Base-by-base conservation (phyloP, 2,329 filamentous ascomycete species). In the Elsinoe batatas region DNA sequence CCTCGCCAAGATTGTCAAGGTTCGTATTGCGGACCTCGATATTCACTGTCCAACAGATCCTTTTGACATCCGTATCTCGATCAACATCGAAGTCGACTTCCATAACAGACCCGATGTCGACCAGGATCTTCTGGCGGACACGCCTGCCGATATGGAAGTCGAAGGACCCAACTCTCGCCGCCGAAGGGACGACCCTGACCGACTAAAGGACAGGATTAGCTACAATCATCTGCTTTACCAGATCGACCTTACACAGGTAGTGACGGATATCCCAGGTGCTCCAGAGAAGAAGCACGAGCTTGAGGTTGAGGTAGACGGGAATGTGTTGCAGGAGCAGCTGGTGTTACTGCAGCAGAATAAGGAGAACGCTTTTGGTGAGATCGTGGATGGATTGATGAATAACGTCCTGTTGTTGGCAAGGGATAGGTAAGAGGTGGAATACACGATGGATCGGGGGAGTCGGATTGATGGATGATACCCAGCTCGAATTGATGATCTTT, bases 231-330 rank as follows among this genome's bases (percentile, higher is more conserved):
- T 90, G 38, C 83, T 82, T 54, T 96, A 94, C 67, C 88, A 93
- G 67, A 80, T 98, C 62, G 93, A 98, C 70, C 75, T 98, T 51
- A 98, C 93, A 0, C 91, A 96, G 68, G 93, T 98, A 40, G 86
- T 83, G 10, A 74, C 79, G 35, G 17, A 38, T 58, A 72, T 74
- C 59, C 66, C 70, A 8, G 65, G 61, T 4, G 61, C 63, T 43
- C 60, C 59, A 0, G 76, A 79, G 56, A 88, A 88, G 62, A 84
- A 87, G 60, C 87, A 91, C 65, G 88, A 94, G 70, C 76, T 93
- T 5, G 88, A 94, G 66, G 78, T 94, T 47, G 88, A 93, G 67
- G 68, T 93, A 12, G 76, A 81, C n/a, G 76, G 84, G 0, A 71
- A 69, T 4, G 73, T 77, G n/a, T 68, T 91, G 12, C 71, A 86